Evolutionary conservation across 768 basidiomycete species (phyloP).

Genomic region (Auricularia sp.): DNA sequence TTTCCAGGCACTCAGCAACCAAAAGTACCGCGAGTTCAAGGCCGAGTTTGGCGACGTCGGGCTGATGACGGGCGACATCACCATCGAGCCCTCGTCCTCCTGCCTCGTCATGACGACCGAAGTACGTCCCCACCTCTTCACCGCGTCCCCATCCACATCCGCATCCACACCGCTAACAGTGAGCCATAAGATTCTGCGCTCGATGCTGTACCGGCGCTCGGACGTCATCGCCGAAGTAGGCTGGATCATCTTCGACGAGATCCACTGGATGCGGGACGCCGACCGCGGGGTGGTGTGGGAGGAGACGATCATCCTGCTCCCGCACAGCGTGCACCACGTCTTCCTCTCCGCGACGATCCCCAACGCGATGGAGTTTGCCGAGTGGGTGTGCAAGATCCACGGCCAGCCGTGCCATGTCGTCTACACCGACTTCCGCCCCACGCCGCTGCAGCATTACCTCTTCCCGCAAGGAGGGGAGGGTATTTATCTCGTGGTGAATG

Average conservation of each 20-base stretch:
- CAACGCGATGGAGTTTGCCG: slow-evolving; percentile 98
- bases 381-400: slow-evolving; percentile 97
- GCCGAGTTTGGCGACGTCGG: slow-evolving; percentile 98
- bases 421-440: slow-evolving; percentile 98
- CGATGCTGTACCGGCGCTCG: slow-evolving; percentile 97
- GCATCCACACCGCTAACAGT: neutral
- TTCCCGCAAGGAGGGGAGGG: slow-evolving; percentile 96
- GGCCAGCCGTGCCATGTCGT: slow-evolving; percentile 98
- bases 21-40: slow-evolving; percentile 97
- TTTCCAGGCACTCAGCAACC: slow-evolving; percentile 87
- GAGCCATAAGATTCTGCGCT: slow-evolving; percentile 73
- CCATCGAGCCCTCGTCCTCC: slow-evolving; percentile 93
- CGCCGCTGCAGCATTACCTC: slow-evolving; percentile 94
- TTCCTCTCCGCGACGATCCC: slow-evolving; percentile 99
- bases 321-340: slow-evolving; percentile 92
- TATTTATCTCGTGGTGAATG: slow-evolving; percentile 97
- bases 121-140: slow-evolving; percentile 32
- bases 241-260: slow-evolving; percentile 99
- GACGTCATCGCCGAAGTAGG: slow-evolving; percentile 99
- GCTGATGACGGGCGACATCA: slow-evolving; percentile 98
- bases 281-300: slow-evolving; percentile 99
- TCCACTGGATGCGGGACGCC: slow-evolving; percentile 96
- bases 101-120: slow-evolving; percentile 99
- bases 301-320: slow-evolving; percentile 94
- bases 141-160: too few relatives aligned